phyloP scores from a whole-genome alignment of 768 basidiomycete genomes.

The Postia placenta region DNA sequence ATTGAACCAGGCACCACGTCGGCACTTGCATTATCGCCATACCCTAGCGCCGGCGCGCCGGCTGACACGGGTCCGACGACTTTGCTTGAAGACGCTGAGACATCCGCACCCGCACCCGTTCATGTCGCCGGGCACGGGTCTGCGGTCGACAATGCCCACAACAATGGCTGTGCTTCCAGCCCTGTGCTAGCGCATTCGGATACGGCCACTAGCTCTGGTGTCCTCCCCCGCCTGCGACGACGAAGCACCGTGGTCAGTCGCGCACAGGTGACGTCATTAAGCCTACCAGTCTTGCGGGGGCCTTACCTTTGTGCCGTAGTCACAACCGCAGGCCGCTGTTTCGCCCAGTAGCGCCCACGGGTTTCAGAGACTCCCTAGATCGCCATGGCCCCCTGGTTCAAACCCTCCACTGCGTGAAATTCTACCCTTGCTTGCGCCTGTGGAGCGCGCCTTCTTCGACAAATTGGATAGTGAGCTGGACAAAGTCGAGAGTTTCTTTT shows the following conservation, averaged over 20 bases:
- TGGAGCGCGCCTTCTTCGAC: slow-evolving; percentile 69
- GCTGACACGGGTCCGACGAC: neutral
- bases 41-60: neutral
- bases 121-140: neutral
- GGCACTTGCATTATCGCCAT: slow-evolving; percentile 6
- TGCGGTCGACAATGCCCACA: neutral
- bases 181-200: neutral
- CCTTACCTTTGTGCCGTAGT: too few relatives aligned
- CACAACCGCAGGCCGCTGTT: neutral
- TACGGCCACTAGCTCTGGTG: neutral
- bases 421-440: slow-evolving; percentile 48
- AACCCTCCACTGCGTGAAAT: slow-evolving; percentile 31
- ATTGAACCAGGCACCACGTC: neutral
- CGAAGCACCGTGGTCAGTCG: slow-evolving; percentile 4
- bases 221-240: slow-evolving; percentile 10
- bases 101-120: neutral
- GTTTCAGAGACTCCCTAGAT: neutral
- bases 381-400: neutral
- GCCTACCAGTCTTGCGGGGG: too few relatives aligned
- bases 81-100: neutral
- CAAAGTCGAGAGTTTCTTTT: slow-evolving; percentile 83
- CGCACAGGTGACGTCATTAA: too few relatives aligned
- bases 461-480: slow-evolving; percentile 73
- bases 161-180: neutral
- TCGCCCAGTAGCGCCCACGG: neutral